A percentile compares a stretch with the other conserved stretches of the same genome.
Evolutionary conservation across 192 early-diverging fungal species (phyloP).

Genomic region (Podila clonocystis): DNA sequence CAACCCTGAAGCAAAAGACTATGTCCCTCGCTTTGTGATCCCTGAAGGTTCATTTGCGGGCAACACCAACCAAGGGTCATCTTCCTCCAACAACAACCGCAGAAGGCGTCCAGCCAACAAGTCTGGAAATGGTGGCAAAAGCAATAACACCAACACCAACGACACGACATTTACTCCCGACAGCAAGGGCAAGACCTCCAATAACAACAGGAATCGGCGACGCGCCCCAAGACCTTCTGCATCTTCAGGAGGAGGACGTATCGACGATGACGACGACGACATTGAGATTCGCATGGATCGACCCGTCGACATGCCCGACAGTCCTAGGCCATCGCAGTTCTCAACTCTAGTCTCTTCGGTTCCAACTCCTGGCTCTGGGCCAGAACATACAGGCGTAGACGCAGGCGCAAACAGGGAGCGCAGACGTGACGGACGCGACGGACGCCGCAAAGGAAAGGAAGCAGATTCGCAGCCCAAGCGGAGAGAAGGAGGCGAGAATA

Average conservation of each 20-base stretch:
- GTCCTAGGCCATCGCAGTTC: background rate
- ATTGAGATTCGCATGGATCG: conserved; percentile 46
- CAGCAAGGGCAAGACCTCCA: background rate
- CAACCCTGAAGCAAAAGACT: conserved; percentile 47
- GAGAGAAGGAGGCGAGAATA: conserved; percentile 4
- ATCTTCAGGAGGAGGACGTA: conserved; percentile 21
- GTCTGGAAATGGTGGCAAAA: conserved; percentile 7
- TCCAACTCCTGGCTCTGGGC: conserved; percentile 4
- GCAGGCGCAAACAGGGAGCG: conserved; percentile 11
- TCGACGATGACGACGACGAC: conserved; percentile 42
- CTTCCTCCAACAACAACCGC: conserved; percentile 9
- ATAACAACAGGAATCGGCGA: conserved; percentile 26
- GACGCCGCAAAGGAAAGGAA: conserved; percentile 38
- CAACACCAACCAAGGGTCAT: background rate
- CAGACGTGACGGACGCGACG: conserved; percentile 8
- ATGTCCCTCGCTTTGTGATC: conserved; percentile 25
- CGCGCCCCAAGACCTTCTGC: conserved; percentile 12
- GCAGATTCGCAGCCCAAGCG: conserved; percentile 8
- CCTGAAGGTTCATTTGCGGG: background rate
- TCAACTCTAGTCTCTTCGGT: background rate
- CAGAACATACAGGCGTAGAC: background rate
- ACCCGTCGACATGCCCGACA: conserved; percentile 18
- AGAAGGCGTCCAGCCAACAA: conserved; percentile 15
- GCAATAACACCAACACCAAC: conserved; percentile 4
- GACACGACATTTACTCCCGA: background rate